Evolutionary conservation across 2,329 filamentous ascomycete genomes (phyloP).

Genomic region (Torrubiella hemipterigena): DNA sequence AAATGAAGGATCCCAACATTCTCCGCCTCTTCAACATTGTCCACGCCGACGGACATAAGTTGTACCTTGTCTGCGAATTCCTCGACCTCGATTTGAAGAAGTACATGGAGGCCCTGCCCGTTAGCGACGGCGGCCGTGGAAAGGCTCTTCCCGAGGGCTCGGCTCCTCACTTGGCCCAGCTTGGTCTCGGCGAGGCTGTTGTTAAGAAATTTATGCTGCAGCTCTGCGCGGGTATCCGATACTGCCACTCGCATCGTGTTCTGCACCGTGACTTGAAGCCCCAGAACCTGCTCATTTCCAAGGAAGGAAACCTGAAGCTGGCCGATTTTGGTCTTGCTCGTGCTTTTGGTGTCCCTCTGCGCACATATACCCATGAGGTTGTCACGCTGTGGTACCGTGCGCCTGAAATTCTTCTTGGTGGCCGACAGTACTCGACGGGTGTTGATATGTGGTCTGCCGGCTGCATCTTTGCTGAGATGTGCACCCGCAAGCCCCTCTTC

Average conservation of each 20-base stretch:
- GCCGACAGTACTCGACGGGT: constrained; percentile 84
- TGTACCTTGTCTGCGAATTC: constrained; percentile 88
- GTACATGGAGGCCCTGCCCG: constrained; percentile 85
- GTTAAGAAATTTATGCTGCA: constrained; percentile 91
- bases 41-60: constrained; percentile 86
- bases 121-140: constrained; percentile 72
- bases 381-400: constrained; percentile 90
- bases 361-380: constrained; percentile 91
- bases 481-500: constrained; percentile 83
- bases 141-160: constrained; percentile 75
- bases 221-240: constrained; percentile 70
- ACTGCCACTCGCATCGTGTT: constrained; percentile 81
- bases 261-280: constrained; percentile 84
- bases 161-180: constrained; percentile 46
- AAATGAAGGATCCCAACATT: constrained; percentile 88
- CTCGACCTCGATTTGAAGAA: constrained; percentile 89
- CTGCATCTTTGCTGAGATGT: constrained; percentile 95
- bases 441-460: constrained; percentile 95
- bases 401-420: constrained; percentile 81
- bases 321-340: constrained; percentile 83
- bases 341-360: constrained; percentile 80
- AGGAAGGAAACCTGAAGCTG: constrained; percentile 78
- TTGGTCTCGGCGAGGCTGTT: constrained; percentile 68
- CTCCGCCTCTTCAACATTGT: constrained; percentile 84
- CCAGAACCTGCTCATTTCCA: constrained; percentile 79